Conservation (phyloP, 2,329 filamentous ascomycete genomes). For the Fusarium duplospermum region DNA sequence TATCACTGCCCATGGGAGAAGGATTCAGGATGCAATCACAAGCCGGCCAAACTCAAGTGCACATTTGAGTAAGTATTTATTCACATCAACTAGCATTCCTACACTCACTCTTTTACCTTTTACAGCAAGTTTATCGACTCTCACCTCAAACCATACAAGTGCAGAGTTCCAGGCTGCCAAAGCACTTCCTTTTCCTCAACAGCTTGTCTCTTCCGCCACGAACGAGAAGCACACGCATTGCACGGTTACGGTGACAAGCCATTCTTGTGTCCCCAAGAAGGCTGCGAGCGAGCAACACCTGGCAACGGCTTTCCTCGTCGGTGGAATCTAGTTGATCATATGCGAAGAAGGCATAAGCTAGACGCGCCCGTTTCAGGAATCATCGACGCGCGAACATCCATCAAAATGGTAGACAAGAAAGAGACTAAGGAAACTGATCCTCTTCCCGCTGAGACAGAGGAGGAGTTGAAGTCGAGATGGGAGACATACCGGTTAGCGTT, state of each 20-base stretch:
- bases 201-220: conserved; percentile 91
- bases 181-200: conserved; percentile 93
- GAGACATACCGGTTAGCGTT: not conserved
- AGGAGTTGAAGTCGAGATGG: not conserved
- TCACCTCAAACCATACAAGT: conserved; percentile 93
- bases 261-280: conserved; percentile 85
- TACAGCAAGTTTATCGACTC: conserved; percentile 94
- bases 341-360: not conserved
- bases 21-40: conserved; percentile 79
- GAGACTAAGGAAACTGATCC: not conserved
- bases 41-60: conserved; percentile 95
- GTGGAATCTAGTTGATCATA: conserved; percentile 76
- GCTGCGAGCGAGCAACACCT: conserved; percentile 82
- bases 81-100: conserved; percentile 24
- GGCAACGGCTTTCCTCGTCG: conserved; percentile 92
- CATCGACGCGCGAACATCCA: not conserved
- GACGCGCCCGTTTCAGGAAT: not conserved
- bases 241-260: conserved; percentile 94
- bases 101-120: not conserved
- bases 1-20: conserved; percentile 93
- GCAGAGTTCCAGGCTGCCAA: conserved; percentile 84
- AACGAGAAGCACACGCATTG: conserved; percentile 93
- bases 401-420: not conserved
- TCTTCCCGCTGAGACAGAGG: not conserved
- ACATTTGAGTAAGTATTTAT: conserved; percentile 86